phyloP scores from a whole-genome alignment of 2,329 filamentous ascomycete genomes.

The Paraconiothyrium brasiliense region DNA sequence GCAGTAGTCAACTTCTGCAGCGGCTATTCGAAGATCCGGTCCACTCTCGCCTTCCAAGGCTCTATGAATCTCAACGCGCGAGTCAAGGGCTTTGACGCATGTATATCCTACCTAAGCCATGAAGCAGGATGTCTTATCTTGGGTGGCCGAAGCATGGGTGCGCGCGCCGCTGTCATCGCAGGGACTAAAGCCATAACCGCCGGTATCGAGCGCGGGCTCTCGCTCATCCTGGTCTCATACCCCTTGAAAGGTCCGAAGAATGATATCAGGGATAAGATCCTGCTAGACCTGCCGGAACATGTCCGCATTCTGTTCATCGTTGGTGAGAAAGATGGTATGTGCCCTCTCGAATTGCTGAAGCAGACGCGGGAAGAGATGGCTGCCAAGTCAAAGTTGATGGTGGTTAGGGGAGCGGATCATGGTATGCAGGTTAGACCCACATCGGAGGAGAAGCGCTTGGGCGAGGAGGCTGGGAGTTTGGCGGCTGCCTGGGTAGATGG shows the following conservation, averaged over 20 bases:
- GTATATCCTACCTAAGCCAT: constrained; percentile 35
- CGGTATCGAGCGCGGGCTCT: not conserved
- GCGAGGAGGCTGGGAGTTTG: constrained; percentile 43
- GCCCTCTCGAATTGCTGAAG: constrained; percentile 30
- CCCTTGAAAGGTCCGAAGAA: constrained; percentile 50
- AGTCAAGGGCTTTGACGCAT: constrained; percentile 49
- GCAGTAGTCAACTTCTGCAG: constrained; percentile 52
- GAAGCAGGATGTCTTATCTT: constrained; percentile 29
- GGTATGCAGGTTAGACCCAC: constrained; percentile 51
- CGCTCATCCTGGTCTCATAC: constrained; percentile 53
- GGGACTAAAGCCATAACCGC: constrained; percentile 34
- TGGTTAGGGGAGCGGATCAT: constrained; percentile 52
- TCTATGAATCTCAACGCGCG: constrained; percentile 53
- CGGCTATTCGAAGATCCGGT: constrained; percentile 40
- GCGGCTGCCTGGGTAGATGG: constrained; percentile 48
- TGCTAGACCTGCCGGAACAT: constrained; percentile 42
- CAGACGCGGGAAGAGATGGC: constrained; percentile 49
- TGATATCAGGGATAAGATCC: constrained; percentile 50
- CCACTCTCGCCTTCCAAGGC: constrained; percentile 52
- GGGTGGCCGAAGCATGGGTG: constrained; percentile 57
- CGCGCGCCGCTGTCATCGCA: constrained; percentile 53
- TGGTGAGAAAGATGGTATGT: constrained; percentile 43
- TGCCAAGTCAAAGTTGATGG: constrained; percentile 47
- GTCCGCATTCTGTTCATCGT: constrained; percentile 52
- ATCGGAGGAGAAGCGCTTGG: constrained; percentile 35